Evolutionary conservation across 352 stramenopile genomes (phyloP), one percentile per base, ranked within the genome.

Genomic region (Pythium phragmitis): DNA sequence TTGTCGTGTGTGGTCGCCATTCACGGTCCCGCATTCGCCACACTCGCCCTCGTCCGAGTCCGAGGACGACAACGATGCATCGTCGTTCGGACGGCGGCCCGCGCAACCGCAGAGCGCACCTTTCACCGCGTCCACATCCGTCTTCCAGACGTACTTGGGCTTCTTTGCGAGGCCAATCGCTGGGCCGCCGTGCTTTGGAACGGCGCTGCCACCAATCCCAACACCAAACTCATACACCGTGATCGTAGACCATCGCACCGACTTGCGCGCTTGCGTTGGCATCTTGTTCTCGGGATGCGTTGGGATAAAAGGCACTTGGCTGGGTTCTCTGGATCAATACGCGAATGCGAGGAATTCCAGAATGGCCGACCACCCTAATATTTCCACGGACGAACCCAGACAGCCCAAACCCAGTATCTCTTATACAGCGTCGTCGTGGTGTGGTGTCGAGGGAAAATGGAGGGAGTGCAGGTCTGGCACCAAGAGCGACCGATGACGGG

Each of bases 221-320:
- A 82, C 64, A 36, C 72, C 75, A 51, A 82, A 82, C 56, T 82
- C 75, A 63, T 82, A 63, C 7, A 82, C 63, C 17, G 75, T 82
- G 60, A 80, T 74, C 45, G 72, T 82, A 2, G 66, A 74, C 72
- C 72, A 82, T 13, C 72, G 57, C 67, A 82, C 69, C 39, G 60
- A 63, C 60, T 67, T 67, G 60, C 60, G 60, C 52, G 45, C 51
- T 56, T 60, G 51, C 33, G 60, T 67, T 19, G 60, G 60, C 47
- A 64, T 64, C 30, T n/a, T 57, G 41, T 4, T 46, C 48, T 37
- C 9, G 51, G 11, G 34, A 14, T 12, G 26, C 16, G 12, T 14
- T 45, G 39, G 39, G 39, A 19, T 21, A 21, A 21, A 28, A 14
- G 14, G 21, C 21, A 16, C 28, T n/a, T 36, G 14, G 28, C 49